Evolutionary conservation across 108 stramenopile genomes (phyloP).

Genomic region (Nitzschia palea): DNA sequence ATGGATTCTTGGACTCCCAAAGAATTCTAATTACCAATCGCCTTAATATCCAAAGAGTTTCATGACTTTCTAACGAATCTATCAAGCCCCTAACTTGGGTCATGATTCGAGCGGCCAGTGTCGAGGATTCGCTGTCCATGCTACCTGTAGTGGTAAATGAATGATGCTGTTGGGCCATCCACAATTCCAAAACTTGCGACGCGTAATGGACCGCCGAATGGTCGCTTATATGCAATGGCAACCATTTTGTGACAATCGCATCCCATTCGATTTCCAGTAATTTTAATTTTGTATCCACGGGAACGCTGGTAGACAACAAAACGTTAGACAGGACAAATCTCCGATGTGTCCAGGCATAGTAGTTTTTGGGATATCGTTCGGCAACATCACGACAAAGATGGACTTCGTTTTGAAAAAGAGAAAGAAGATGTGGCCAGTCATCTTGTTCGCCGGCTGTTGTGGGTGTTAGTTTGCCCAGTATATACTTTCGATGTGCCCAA

Average conservation of each 20-base stretch:
- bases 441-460: background rate
- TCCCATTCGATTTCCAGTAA: slow-evolving; percentile 32
- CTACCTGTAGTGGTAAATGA: background rate
- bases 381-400: slow-evolving; percentile 30
- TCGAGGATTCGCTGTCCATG: background rate
- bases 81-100: background rate
- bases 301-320: background rate
- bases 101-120: background rate
- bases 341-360: slow-evolving; percentile 60
- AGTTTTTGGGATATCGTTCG: slow-evolving; percentile 54
- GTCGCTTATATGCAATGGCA: slow-evolving; percentile 44
- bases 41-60: slow-evolving; percentile 33
- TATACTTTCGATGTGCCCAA: slow-evolving; percentile 57
- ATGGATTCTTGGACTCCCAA: background rate
- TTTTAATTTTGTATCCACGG: background rate
- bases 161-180: background rate
- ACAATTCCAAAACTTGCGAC: slow-evolving; percentile 27
- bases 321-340: slow-evolving; percentile 15
- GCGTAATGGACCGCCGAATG: slow-evolving; percentile 57
- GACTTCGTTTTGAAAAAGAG: slow-evolving; percentile 23
- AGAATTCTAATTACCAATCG: slow-evolving; percentile 13
- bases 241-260: slow-evolving; percentile 21
- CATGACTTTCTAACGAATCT: background rate
- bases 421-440: background rate
- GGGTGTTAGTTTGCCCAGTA: slow-evolving; percentile 23